Conservation (phyloP, 2,329 filamentous ascomycete genomes). For the Thermothelomyces thermophilus region DNA sequence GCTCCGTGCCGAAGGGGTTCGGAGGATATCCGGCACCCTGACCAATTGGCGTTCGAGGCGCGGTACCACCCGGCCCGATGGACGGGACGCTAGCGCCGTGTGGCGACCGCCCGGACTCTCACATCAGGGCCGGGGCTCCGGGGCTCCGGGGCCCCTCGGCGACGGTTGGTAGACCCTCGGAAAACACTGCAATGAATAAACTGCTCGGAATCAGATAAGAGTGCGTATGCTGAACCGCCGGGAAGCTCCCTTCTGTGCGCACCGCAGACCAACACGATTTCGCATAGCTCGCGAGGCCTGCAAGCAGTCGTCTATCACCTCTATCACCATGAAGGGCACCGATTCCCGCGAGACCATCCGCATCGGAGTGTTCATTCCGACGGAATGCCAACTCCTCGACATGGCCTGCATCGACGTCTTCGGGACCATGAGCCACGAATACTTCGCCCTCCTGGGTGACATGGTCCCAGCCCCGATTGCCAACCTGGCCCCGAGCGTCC, state of each 20-base stretch:
- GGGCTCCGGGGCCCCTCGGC: constrained; percentile 8
- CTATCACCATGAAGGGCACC: constrained; percentile 6
- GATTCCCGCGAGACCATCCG: constrained; percentile 28
- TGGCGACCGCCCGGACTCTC: background rate
- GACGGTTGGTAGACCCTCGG: no score
- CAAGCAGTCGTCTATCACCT: no score
- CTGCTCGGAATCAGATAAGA: no score
- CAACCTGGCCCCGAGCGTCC: constrained; percentile 37
- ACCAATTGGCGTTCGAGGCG: constrained; percentile 27
- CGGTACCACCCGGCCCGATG: background rate
- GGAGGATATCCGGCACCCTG: constrained; percentile 20
- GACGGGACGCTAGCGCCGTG: constrained; percentile 8
- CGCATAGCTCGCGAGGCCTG: no score
- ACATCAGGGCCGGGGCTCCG: background rate
- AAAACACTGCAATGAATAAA: no score
- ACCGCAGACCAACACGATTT: no score
- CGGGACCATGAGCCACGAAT: constrained; percentile 39
- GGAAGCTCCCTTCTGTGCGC: no score
- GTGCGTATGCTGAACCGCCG: no score
- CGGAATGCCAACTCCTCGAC: constrained; percentile 43
- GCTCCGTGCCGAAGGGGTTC: constrained; percentile 24
- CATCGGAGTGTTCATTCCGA: constrained; percentile 47
- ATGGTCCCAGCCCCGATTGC: constrained; percentile 33
- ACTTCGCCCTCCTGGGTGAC: constrained; percentile 31
- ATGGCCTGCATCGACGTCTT: constrained; percentile 45